Evolutionary conservation across 345 rosid species (phyloP), one percentile per base, ranked within the genome.

Genomic region (Rhizophora apiculata): DNA sequence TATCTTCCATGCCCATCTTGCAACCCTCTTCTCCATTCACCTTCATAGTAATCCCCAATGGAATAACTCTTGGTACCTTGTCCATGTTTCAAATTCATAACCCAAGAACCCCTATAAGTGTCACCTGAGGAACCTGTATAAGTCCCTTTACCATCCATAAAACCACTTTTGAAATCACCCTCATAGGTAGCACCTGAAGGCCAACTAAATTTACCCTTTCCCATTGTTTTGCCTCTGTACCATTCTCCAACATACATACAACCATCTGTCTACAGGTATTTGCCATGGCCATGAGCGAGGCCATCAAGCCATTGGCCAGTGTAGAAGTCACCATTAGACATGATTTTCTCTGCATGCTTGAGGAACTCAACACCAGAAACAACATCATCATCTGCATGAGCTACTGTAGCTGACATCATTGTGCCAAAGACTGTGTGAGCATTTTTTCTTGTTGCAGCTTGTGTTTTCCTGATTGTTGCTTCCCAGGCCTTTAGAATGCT

Each of bases 171-270:
- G 87, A 95, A 95, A 30, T 95, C 98, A 10, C 99, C 99, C 78
- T 95, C 96, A 64, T 95, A 95, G 13, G 96, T 92, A 26, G 98
- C 97, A 29, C 98, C 98, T 30, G 86, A 86, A 1, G 97, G 97
- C 98, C 98, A 94, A 39, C 93, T 82, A 58, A 94, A 95, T 72
- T 83, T 88, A n/a, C 99, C 99, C 37, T 83, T 87, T 15, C 99
- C 98, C 83, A 75, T 84, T 27, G 83, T 85, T 66, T 84, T 88
- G 4, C 98, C 98, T 51, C 76, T 56, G 53, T 37, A 67, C 99
- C 99, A 95, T 53, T 95, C 96, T 27, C 99, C 99, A 6, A 88
- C 84, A 64, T 95, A 95, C 94, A 90, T 87, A 71, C 97, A 95
- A 22, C 98, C 97, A 69, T 95, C 99, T 21, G 88, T 84, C 99